Conservation (phyloP, 2,329 filamentous ascomycete species). For the Venturia effusa region DNA sequence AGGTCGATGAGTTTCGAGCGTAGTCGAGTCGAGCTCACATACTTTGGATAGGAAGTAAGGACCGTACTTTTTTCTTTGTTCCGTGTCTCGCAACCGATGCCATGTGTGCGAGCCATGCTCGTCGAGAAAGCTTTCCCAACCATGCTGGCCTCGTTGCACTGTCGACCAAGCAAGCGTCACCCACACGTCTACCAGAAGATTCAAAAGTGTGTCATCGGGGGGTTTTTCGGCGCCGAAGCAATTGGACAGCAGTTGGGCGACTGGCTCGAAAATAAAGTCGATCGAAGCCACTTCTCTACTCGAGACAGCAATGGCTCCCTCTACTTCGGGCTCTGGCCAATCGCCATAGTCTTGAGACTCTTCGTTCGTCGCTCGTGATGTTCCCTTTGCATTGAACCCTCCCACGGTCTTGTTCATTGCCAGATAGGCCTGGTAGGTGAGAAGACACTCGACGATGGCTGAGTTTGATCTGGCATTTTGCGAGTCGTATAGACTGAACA, state of each 20-base stretch:
- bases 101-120: conserved; percentile 42
- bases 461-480: conserved; percentile 31
- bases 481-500: conserved; percentile 43
- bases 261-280: conserved; percentile 34
- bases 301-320: not conserved
- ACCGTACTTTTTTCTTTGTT: conserved; percentile 33
- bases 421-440: conserved; percentile 34
- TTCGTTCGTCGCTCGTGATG: conserved; percentile 19
- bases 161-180: conserved; percentile 35
- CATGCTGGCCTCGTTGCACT: conserved; percentile 32
- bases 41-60: conserved; percentile 34
- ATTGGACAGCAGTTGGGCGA: conserved; percentile 47
- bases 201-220: conserved; percentile 43
- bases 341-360: conserved; percentile 57
- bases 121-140: conserved; percentile 47
- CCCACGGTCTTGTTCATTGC: conserved; percentile 1
- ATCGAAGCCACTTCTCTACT: conserved; percentile 14
- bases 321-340: conserved; percentile 31
- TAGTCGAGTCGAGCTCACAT: conserved; percentile 21
- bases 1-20: conserved; percentile 34
- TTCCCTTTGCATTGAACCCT: conserved; percentile 10
- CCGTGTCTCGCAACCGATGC: conserved; percentile 34
- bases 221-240: conserved; percentile 48
- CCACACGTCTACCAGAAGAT: conserved; percentile 45
- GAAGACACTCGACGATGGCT: conserved; percentile 39